phyloP scores from a whole-genome alignment of 495 filamentous ascomycete species.

The Xylaria castorea region DNA sequence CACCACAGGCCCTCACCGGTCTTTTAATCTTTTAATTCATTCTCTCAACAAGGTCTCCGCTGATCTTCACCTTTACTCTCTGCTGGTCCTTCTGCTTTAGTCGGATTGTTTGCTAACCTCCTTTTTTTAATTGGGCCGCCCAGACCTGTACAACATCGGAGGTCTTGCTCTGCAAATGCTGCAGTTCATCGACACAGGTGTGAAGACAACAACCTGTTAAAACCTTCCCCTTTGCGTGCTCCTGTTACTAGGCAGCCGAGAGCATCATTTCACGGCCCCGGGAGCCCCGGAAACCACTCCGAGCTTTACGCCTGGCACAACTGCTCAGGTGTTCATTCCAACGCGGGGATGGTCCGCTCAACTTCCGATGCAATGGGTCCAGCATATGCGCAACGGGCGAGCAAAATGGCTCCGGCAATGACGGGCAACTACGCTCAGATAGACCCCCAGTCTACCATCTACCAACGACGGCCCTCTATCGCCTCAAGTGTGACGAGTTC shows the following conservation, averaged over 20 bases:
- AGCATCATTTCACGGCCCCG: slow-evolving; percentile 26
- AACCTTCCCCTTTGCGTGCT: slow-evolving; percentile 18
- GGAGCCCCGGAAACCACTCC: slow-evolving; percentile 29
- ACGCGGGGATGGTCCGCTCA: slow-evolving; percentile 31
- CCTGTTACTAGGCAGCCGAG: background rate
- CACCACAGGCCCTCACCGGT: slow-evolving; percentile 13
- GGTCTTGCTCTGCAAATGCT: slow-evolving; percentile 33
- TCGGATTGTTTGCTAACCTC: slow-evolving; percentile 34
- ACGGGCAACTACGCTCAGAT: slow-evolving; percentile 42
- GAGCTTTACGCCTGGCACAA: slow-evolving; percentile 31
- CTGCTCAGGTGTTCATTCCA: background rate
- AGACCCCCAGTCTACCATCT: slow-evolving; percentile 33
- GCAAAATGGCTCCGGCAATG: slow-evolving; percentile 34
- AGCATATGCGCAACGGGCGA: slow-evolving; percentile 30
- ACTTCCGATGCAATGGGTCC: slow-evolving; percentile 32
- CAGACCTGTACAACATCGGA: slow-evolving; percentile 33
- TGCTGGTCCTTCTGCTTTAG: slow-evolving; percentile 27
- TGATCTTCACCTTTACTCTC: slow-evolving; percentile 37
- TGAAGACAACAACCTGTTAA: slow-evolving; percentile 31
- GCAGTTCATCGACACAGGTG: slow-evolving; percentile 27
- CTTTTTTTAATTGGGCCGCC: slow-evolving; percentile 24
- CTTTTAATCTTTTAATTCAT: slow-evolving; percentile 9
- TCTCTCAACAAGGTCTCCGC: slow-evolving; percentile 12
- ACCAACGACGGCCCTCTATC: slow-evolving; percentile 35
- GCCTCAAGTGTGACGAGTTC: slow-evolving; percentile 40